A percentile compares a stretch with the other conserved stretches of the same genome.
phyloP scores from a whole-genome alignment of 768 basidiomycete species.

The Suillus lakei region DNA sequence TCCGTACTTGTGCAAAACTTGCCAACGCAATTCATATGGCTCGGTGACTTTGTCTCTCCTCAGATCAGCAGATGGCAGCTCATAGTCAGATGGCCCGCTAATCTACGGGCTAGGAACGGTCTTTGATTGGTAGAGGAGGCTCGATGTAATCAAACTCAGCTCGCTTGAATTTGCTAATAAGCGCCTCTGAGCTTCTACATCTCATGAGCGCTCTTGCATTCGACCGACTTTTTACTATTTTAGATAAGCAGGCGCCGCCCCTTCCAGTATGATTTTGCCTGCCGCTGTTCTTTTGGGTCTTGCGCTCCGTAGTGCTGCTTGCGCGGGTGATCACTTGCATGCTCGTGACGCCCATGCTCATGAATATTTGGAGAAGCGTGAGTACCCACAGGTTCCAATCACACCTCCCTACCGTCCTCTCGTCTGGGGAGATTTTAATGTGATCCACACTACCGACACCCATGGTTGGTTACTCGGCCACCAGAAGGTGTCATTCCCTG shows the following conservation, averaged over 20 bases:
- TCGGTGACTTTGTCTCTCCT: too few relatives aligned
- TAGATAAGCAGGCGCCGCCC: neutral
- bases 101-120: too few relatives aligned
- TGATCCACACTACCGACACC: slow-evolving; percentile 86
- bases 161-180: neutral
- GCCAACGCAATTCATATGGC: too few relatives aligned
- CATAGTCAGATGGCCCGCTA: too few relatives aligned
- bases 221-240: neutral
- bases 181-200: neutral
- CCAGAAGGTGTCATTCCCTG: slow-evolving; percentile 72
- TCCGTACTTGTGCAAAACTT: too few relatives aligned
- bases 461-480: slow-evolving; percentile 87
- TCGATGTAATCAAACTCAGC: neutral
- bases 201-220: neutral
- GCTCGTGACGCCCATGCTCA: slow-evolving; percentile 35
- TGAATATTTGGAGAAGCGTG: slow-evolving; percentile 38
- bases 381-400: slow-evolving; percentile 46
- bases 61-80: too few relatives aligned
- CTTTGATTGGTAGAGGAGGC: neutral
- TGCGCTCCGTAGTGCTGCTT: slow-evolving; percentile 20
- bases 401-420: slow-evolving; percentile 68
- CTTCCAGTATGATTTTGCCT: slow-evolving; percentile 16
- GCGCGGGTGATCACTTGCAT: slow-evolving; percentile 20
- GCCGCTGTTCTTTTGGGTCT: slow-evolving; percentile 23
- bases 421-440: slow-evolving; percentile 89